A percentile compares a stretch with the other conserved stretches of the same genome.
phyloP scores from a whole-genome alignment of 1,284 basidiomycete species.

The Leccinum insolens region DNA sequence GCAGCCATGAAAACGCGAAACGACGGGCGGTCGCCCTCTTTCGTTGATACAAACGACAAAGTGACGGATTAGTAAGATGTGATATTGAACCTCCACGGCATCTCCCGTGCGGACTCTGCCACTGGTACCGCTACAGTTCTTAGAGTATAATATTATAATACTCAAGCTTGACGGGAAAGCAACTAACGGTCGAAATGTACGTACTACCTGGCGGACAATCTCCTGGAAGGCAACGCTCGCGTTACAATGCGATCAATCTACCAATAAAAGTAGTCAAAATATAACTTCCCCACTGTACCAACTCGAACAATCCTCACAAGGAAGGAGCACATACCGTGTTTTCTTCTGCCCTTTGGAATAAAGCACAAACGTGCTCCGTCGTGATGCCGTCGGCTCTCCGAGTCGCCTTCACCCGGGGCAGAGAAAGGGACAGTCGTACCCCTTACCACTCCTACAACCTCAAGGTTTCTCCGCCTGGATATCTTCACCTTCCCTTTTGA shows the following conservation, averaged over 20 bases:
- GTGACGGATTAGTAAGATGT: too few relatives aligned
- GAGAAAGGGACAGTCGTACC: not conserved
- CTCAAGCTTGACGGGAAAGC: too few relatives aligned
- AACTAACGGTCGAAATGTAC: too few relatives aligned
- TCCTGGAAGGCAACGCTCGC: too few relatives aligned
- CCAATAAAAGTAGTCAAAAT: not conserved
- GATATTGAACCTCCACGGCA: not conserved
- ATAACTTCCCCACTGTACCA: not conserved
- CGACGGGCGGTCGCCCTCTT: not conserved
- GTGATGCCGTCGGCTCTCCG: not conserved
- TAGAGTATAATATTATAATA: too few relatives aligned
- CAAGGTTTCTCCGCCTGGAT: not conserved
- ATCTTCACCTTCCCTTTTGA: not conserved
- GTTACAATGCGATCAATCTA: too few relatives aligned
- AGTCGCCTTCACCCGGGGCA: not conserved
- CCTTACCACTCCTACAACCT: not conserved
- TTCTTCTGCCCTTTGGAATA: not conserved
- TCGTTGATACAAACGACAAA: not conserved
- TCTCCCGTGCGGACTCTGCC: not conserved
- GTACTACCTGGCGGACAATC: too few relatives aligned
- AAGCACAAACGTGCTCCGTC: not conserved
- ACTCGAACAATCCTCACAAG: not conserved
- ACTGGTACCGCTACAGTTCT: too few relatives aligned
- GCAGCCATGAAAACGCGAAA: not conserved
- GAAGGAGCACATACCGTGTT: too few relatives aligned